phyloP scores from a whole-genome alignment of 2,329 filamentous ascomycete species.

The Calonectria pseudoreteaudii region DNA sequence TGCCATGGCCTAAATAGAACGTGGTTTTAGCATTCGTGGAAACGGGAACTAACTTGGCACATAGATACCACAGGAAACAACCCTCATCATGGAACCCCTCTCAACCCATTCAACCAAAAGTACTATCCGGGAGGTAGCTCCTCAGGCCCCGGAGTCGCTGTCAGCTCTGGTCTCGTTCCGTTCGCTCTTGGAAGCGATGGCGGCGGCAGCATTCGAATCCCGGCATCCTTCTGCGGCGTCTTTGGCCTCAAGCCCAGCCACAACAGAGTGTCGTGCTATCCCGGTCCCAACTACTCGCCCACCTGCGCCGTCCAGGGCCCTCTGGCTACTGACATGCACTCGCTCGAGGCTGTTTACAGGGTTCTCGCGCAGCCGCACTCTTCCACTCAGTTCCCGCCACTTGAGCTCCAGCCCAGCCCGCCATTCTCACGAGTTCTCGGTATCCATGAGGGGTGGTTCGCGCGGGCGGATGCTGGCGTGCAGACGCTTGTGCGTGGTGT shows the following conservation, averaged over 20 bases:
- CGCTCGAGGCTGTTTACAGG: slow-evolving; percentile 74
- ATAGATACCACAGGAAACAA: slow-evolving; percentile 83
- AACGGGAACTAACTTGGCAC: slow-evolving; percentile 14
- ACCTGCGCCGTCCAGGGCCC: slow-evolving; percentile 76
- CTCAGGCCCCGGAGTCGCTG: slow-evolving; percentile 78
- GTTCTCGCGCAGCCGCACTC: slow-evolving; percentile 74
- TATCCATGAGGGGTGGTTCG: slow-evolving; percentile 74
- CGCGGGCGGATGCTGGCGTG: slow-evolving; percentile 54
- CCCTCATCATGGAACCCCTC: slow-evolving; percentile 77
- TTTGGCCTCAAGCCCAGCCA: slow-evolving; percentile 81
- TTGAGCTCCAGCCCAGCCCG: slow-evolving; percentile 40
- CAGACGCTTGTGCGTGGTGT: slow-evolving; percentile 55
- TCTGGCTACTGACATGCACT: slow-evolving; percentile 74
- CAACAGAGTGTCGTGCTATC: slow-evolving; percentile 72
- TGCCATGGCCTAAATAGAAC: too few relatives aligned
- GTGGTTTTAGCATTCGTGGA: too few relatives aligned
- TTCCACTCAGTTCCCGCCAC: slow-evolving; percentile 64
- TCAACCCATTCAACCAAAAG: slow-evolving; percentile 77
- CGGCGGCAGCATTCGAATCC: slow-evolving; percentile 80
- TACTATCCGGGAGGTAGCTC: slow-evolving; percentile 86
- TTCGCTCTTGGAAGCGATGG: slow-evolving; percentile 79
- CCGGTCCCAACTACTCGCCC: slow-evolving; percentile 68
- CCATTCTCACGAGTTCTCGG: slow-evolving; percentile 65
- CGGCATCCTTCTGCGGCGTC: slow-evolving; percentile 77
- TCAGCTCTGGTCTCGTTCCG: slow-evolving; percentile 77